Base-by-base conservation (phyloP, 2,329 filamentous ascomycete species). In the Dactylellina drechsleri region DNA sequence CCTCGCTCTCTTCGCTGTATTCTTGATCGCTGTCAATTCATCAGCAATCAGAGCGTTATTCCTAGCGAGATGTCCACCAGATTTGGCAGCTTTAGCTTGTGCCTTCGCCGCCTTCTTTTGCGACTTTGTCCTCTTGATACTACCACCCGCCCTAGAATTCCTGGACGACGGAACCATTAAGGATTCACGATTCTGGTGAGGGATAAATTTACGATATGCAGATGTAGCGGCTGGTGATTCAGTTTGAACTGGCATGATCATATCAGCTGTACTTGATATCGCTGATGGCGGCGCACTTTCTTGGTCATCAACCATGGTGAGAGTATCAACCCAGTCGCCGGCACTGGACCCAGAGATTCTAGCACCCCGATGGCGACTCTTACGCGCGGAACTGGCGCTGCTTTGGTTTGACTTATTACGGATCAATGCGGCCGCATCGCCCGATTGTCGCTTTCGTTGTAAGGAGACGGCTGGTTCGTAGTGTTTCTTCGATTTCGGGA, bases 281-380 rank as follows among this genome's bases (percentile, higher is more conserved):
- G 15, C 31, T 20, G 40, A 45, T 10, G 31, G 31, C 6, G 31
- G 31, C 16, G 45, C 50, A 36, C 16, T 47, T 23, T 71, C 66
- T 15, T 58, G 16, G n/a, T 74, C 70, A 41, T 67, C 70, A 10
- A 67, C 59, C 52, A 74, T 56, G 20, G 70, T 74, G 6, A 74
- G 52, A 7, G 70, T 74, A 52, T 74, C 70, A 15, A 74, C 40
- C 70, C 70, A 74, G 15, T 74, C 70, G 54, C 70, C 67, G 6
- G 66, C 41, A 1, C 49, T 62, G 0, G 68, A 73, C 5, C 43
- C 43, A 6, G 43, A 47, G 41, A 12, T 15, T 61, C 68, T 60
- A 16, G 66, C 28, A 10, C 66, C 52, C 15, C 57, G 49, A 18
- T 57, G 62, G 15, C 54, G 59, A 20, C 49, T 47, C 16, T 62